Percentiles rank a stretch among this genome's conserved stretches.
phyloP scores from a whole-genome alignment of 2,329 filamentous ascomycete genomes.

The Microascus cirrosus region DNA sequence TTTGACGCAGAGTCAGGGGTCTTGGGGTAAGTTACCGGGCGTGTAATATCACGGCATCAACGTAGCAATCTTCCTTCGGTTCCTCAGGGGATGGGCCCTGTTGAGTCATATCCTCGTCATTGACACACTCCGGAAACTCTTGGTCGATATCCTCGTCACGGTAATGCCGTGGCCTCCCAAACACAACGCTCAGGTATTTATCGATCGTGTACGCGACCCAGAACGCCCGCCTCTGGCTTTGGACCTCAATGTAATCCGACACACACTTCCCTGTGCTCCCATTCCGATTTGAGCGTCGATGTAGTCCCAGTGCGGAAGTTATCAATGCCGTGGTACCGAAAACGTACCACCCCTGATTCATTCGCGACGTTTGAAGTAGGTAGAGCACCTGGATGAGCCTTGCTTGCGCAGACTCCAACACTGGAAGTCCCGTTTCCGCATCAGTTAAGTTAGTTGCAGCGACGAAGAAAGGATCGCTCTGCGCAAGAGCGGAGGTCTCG shows the following conservation, averaged over 20 bases:
- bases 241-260: conserved; percentile 26
- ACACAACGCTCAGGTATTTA: conserved; percentile 51
- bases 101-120: conserved; percentile 44
- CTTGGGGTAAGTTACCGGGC: conserved; percentile 17
- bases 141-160: conserved; percentile 56
- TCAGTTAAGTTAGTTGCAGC: conserved; percentile 27
- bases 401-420: conserved; percentile 45
- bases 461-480: conserved; percentile 26
- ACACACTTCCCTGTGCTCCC: neutral
- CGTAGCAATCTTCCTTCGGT: conserved; percentile 30
- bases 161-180: conserved; percentile 48
- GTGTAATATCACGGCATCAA: conserved; percentile 35
- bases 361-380: conserved; percentile 43
- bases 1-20: neutral
- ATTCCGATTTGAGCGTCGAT: conserved; percentile 10
- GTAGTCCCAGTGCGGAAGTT: conserved; percentile 28
- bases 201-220: conserved; percentile 54
- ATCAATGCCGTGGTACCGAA: conserved; percentile 47
- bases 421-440: conserved; percentile 39
- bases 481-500: neutral
- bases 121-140: conserved; percentile 40
- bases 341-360: conserved; percentile 51
- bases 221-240: conserved; percentile 46
- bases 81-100: conserved; percentile 18
- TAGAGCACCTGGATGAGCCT: conserved; percentile 47